Conservation (phyloP, 257 asterid genomes). For the Galeopsis tetrahit region DNA sequence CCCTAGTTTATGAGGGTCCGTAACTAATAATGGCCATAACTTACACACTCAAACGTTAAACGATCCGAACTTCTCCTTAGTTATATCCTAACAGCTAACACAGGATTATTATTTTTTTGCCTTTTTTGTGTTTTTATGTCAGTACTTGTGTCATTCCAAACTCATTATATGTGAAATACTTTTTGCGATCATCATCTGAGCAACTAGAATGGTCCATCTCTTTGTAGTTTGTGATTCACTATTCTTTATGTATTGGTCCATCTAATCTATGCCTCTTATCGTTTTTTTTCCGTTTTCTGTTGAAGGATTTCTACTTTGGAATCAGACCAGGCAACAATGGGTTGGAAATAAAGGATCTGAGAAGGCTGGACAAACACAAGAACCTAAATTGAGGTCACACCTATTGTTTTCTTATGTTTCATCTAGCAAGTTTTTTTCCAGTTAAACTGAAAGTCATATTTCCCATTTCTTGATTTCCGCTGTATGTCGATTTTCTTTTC, state of each 20-base stretch:
- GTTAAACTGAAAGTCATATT: neutral
- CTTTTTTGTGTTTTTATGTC: neutral
- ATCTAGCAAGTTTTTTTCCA: neutral
- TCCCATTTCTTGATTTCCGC: neutral
- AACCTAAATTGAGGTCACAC: conserved; percentile 65
- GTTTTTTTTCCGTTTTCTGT: neutral
- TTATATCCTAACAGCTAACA: neutral
- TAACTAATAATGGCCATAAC: neutral
- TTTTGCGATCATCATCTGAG: neutral
- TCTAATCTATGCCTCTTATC: neutral
- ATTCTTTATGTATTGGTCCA: neutral
- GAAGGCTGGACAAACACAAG: conserved; percentile 47
- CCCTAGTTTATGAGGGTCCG: neutral
- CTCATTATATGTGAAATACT: neutral
- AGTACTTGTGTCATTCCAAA: neutral
- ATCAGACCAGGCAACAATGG: conserved; percentile 90
- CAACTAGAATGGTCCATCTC: conserved; percentile 3
- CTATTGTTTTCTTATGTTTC: conserved; percentile 13
- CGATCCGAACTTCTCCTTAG: conserved; percentile 1
- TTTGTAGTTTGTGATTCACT: neutral
- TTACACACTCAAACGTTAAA: neutral
- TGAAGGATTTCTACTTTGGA: conserved; percentile 91
- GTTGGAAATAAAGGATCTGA: conserved; percentile 64
- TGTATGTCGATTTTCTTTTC: conserved; percentile 1
- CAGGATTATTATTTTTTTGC: neutral